Base-by-base conservation (phyloP, 2,329 filamentous ascomycete species). In the Colletotrichum liriopes region DNA sequence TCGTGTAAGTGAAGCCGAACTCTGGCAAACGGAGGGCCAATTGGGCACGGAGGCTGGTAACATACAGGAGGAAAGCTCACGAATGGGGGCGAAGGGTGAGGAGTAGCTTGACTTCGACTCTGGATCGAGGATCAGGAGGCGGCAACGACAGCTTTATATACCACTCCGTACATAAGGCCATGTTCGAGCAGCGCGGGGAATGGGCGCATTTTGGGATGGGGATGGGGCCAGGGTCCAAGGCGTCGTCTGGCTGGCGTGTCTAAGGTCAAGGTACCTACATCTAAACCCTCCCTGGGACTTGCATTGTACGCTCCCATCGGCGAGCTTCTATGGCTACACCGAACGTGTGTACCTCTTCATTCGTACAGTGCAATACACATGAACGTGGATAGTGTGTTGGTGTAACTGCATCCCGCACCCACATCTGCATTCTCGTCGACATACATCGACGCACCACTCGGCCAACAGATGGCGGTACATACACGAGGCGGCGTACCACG, bases 181-280 rank as follows among this genome's bases (percentile, higher is more conserved):
- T n/a, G 49, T 60, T 69, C 23, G 32, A 55, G 26, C 29, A 55
- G 47, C 70, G 70, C 65, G 70, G 65, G 59, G 59, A 47, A 69
- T 65, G 68, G 65, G 65, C 54, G 26, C 59, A 70, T 70, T 23
- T 51, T 60, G 29, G 43, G 69, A 68, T 52, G 58, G 43, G 54
- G 37, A 68, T 35, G 59, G 65, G 51, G 35, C 69, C 45, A 54
- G 58, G 65, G 69, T 64, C 52, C 65, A 54, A 47, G 52, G 52
- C n/a, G 56, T 67, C 29, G 51, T 37, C 23, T 71, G 63, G 55
- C 47, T 61, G 49, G 70, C 41, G 37, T 72, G 70, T 72, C 59
- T 72, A 45, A 72, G 65, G 59, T 59, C 70, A 72, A 60, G 70
- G 70, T 64, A 59, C 70, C 54, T 59, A 47, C 65, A 65, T 65